Evolutionary conservation across 2,329 filamentous ascomycete genomes (phyloP).

Genomic region (Ophiostoma ips): DNA sequence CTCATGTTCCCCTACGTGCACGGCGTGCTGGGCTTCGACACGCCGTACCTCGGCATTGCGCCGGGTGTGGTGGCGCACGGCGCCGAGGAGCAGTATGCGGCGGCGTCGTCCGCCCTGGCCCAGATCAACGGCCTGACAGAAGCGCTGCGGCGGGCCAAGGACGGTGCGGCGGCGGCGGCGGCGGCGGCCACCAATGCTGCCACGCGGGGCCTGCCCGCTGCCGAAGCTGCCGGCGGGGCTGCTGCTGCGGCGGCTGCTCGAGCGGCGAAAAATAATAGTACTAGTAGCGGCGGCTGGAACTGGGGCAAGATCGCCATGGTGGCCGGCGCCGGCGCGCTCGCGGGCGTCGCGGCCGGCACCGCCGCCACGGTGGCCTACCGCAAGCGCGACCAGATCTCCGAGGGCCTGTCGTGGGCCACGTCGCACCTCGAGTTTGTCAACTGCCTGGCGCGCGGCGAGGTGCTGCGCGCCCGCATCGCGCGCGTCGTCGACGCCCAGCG

Average conservation of each 20-base stretch:
- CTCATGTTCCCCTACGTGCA: slow-evolving; percentile 92
- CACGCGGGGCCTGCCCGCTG: not conserved
- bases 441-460: slow-evolving; percentile 70
- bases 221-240: slow-evolving; percentile 4
- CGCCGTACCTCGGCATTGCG: slow-evolving; percentile 72
- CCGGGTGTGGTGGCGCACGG: slow-evolving; percentile 74
- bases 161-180: slow-evolving; percentile 22
- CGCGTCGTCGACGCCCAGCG: slow-evolving; percentile 49
- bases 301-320: slow-evolving; percentile 81
- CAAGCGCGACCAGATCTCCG: slow-evolving; percentile 65
- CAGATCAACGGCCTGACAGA: slow-evolving; percentile 52
- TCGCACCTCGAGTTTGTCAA: slow-evolving; percentile 92
- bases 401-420: slow-evolving; percentile 68
- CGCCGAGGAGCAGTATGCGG: slow-evolving; percentile 75
- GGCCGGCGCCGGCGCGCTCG: slow-evolving; percentile 59
- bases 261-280: not conserved
- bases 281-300: slow-evolving; percentile 42
- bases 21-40: slow-evolving; percentile 85
- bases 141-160: slow-evolving; percentile 44
- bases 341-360: slow-evolving; percentile 49
- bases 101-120: slow-evolving; percentile 53
- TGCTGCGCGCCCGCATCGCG: slow-evolving; percentile 61
- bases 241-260: not conserved
- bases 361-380: slow-evolving; percentile 76
- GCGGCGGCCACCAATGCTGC: slow-evolving; percentile 9